These are phyloP conservation scores for Pythium guiyangense DNA, from an alignment of 352 stramenopile genomes.

Conservation along the genomic window DNA sequence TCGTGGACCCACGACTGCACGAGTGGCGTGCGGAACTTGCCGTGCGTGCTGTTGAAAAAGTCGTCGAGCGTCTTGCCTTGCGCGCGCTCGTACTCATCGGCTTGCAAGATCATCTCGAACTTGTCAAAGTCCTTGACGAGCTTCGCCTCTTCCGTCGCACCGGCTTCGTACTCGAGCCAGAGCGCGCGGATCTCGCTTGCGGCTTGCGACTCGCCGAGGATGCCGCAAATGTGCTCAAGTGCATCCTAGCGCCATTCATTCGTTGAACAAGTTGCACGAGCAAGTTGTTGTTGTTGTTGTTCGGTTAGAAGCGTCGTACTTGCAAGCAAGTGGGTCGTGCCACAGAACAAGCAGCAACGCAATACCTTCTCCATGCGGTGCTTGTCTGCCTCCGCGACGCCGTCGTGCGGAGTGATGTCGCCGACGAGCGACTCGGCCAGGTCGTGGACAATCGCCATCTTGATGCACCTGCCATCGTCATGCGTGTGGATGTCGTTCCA, in stretches of 20 bases:
- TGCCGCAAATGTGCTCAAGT: constrained; percentile 61
- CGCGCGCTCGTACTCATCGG: constrained; percentile 88
- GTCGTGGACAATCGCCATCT: constrained; percentile 93
- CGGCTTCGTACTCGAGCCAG: constrained; percentile 88
- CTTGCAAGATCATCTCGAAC: constrained; percentile 95
- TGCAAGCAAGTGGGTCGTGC: background rate
- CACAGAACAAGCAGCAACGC: background rate
- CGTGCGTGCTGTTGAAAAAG: constrained; percentile 80
- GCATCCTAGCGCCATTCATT: constrained; percentile 29
- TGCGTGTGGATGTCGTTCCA: no score
- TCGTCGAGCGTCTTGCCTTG: constrained; percentile 60
- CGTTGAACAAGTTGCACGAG: background rate
- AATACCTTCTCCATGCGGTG: constrained; percentile 82
- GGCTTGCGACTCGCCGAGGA: constrained; percentile 46
- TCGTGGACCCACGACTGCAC: constrained; percentile 76
- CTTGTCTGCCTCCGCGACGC: constrained; percentile 88
- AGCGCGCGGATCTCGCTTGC: constrained; percentile 65
- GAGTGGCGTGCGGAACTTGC: constrained; percentile 77
- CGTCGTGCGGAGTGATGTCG: constrained; percentile 92
- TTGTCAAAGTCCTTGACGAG: constrained; percentile 95
- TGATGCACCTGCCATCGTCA: constrained; percentile 57
- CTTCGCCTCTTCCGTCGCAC: constrained; percentile 72
- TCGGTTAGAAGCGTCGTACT: no score
- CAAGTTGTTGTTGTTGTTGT: no score
- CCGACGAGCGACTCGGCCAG: constrained; percentile 91